A percentile compares a stretch with the other conserved stretches of the same genome.
Evolutionary conservation across 2,329 filamentous ascomycete genomes (phyloP).

Genomic region (Diaporthe sp.): DNA sequence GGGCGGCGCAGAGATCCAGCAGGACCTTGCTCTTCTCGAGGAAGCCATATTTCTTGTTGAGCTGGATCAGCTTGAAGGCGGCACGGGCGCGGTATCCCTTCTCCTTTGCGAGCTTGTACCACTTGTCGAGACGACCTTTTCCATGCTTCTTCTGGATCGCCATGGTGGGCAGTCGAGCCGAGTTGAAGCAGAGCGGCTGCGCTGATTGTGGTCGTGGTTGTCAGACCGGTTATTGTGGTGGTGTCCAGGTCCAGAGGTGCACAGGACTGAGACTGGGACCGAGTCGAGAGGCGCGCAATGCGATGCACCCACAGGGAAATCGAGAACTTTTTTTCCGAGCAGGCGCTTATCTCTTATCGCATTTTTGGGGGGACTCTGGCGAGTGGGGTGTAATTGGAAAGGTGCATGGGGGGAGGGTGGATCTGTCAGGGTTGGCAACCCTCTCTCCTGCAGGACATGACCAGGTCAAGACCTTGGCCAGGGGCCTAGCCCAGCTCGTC

Average conservation of each 20-base stretch:
- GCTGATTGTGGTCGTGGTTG: background rate
- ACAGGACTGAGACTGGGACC: conserved; percentile 5
- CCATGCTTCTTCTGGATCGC: conserved; percentile 99
- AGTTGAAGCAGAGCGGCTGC: background rate
- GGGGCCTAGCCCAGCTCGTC: background rate
- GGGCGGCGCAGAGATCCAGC: conserved; percentile 96
- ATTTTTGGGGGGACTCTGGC: background rate
- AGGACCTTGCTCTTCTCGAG: conserved; percentile 96
- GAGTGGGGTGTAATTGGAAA: background rate
- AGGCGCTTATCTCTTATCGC: conserved; percentile 13
- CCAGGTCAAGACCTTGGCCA: background rate
- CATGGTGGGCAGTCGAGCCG: conserved; percentile 66
- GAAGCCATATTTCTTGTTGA: conserved; percentile 99
- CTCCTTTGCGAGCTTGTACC: conserved; percentile 98
- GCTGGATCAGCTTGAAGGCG: conserved; percentile 96
- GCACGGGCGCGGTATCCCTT: conserved; percentile 97
- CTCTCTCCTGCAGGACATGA: background rate
- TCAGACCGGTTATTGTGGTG: background rate
- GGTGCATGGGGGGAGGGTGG: background rate
- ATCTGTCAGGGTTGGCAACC: background rate
- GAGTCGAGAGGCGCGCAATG: background rate
- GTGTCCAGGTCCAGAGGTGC: conserved; percentile 9
- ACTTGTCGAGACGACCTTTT: conserved; percentile 98
- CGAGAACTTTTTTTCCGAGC: background rate
- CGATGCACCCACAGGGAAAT: background rate